Base-by-base conservation (phyloP, 169 alveolate genomes). In the Cryptosporidium ryanae region DNA sequence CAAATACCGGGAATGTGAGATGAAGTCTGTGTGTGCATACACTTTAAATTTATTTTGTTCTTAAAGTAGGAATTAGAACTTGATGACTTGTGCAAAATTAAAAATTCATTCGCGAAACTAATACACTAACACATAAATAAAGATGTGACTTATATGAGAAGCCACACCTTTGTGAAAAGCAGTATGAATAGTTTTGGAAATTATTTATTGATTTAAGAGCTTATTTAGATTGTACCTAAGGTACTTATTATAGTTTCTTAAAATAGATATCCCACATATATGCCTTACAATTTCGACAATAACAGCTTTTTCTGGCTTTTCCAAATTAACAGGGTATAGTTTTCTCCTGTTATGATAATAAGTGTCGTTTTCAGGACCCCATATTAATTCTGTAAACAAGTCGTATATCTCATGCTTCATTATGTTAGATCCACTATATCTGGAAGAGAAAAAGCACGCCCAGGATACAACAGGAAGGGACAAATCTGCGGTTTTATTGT, bases 241-340 rank as follows among this genome's bases (percentile, higher is more conserved):
- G 27, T 76, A 61, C 34, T 61, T 76, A 38, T 38, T 44, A 55
- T 76, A 76, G 55, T 59, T 48, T 1, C 34, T 23, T 25, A 76
- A 48, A 17, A 76, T 76, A 0, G 87, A 76, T 17, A 76, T 76
- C 13, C 87, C 87, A 76, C 87, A 76, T 23, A 76, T 57, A 17
- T 32, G 27, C 10, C 71, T 38, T 2, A 63, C 59, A 43, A 76
- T 61, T 18, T 76, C 87, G 17, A 76, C 49, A 44, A 76, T 49
- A 57, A 76, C 63, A 32, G 87, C 44, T 48, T 76, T 76, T 5
- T 15, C 63, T 5, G 87, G 87, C 5, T 57, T 43, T n/a, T 46
- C 61, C 12, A 76, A 48, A 46, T 76, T 59, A 3, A 76, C 87
- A 1, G 87, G 87, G 46, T 76, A 76, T 2, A 32, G 12, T n/a